Percentiles rank a stretch among this genome's conserved stretches.
Evolutionary conservation across 768 basidiomycete species (phyloP).

Genomic region (Panaeolus cyanescens): DNA sequence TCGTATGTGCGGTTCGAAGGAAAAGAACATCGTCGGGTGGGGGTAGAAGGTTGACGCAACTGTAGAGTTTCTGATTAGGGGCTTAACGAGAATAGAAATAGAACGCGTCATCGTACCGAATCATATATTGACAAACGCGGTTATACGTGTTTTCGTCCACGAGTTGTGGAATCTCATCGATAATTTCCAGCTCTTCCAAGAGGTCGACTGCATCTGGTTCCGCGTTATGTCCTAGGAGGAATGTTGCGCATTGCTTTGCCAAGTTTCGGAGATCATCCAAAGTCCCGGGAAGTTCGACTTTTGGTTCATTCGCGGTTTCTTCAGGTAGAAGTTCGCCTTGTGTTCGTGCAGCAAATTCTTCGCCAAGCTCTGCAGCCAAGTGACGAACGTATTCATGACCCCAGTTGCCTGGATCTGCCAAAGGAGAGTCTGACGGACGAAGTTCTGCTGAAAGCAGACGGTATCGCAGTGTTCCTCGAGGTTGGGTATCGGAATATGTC

Average conservation of each 20-base stretch:
- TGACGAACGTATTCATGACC: conserved; percentile 99
- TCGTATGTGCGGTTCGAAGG: conserved; percentile 82
- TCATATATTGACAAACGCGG: conserved; percentile 96
- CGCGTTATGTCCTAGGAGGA: conserved; percentile 91
- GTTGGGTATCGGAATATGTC: conserved; percentile 99
- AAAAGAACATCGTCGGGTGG: conserved; percentile 93
- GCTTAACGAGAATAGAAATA: conserved; percentile 7
- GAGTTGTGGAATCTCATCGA: conserved; percentile 71
- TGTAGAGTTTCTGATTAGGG: conserved; percentile 20
- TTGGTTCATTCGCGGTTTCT: conserved; percentile 27
- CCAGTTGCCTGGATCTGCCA: conserved; percentile 94
- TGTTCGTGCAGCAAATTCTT: conserved; percentile 82
- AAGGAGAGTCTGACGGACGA: conserved; percentile 62
- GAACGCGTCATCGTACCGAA: conserved; percentile 51
- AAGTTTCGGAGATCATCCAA: conserved; percentile 76
- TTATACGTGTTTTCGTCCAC: conserved; percentile 87
- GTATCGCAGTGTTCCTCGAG: conserved; percentile 93
- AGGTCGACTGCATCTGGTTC: conserved; percentile 98
- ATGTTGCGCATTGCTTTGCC: conserved; percentile 83
- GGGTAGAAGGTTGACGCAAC: conserved; percentile 87
- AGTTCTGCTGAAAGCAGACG: conserved; percentile 80
- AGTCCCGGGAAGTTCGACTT: conserved; percentile 52
- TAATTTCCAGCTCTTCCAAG: conserved; percentile 90
- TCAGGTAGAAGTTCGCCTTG: conserved; percentile 40
- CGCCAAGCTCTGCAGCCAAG: conserved; percentile 93